Base-by-base conservation (phyloP, 495 filamentous ascomycete species). In the Penicillium herquei region DNA sequence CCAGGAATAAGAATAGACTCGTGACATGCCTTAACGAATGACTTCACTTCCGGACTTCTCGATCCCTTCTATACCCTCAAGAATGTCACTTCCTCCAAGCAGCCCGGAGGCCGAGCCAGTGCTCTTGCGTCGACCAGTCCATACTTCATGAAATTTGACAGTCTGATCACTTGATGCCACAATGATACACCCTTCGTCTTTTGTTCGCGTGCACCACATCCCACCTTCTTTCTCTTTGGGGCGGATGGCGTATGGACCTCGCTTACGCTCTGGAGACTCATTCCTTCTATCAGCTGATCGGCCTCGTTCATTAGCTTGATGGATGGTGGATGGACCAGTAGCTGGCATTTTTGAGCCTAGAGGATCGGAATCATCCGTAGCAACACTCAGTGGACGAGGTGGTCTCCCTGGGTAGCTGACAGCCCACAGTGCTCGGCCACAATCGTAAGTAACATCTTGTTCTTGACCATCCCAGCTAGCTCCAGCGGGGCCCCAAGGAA, bases 81-180 rank as follows among this genome's bases (percentile, higher is more conserved):
- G 79, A 57, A 98, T 96, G 64, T 87, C 85, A 67, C 92, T 96
- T 4, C 92, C 89, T 18, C 89, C 91, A 35, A 96, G 76, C 46
- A 90, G 73, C 7, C 93, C 91, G 39, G 74, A 77, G 10, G 80
- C 79, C 16, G 78, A 75, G 4, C 79, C 70, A 3, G 78, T 79
- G 5, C 74, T 74, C 68, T 82, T 87, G 57, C 75, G 80, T 10
- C 81, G 75, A 12, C 86, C 84, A 12, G 78, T 78, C 95, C 92
- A 98, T 10, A 98, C 84, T 70, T 98, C 92, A 68, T 98, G 93
- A 59, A 98, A 98, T 70, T 94, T 92, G 67, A 98, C 89, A 62
- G 86, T 95, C 67, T 90, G 87, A 71, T 97, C 94, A 62, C 92
- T 96, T 26, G 90, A 90, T 31, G 93, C 95, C 49, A 98, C 88